Conservation (phyloP, 192 early-diverging fungal species). For the Phycomyces nitens region DNA sequence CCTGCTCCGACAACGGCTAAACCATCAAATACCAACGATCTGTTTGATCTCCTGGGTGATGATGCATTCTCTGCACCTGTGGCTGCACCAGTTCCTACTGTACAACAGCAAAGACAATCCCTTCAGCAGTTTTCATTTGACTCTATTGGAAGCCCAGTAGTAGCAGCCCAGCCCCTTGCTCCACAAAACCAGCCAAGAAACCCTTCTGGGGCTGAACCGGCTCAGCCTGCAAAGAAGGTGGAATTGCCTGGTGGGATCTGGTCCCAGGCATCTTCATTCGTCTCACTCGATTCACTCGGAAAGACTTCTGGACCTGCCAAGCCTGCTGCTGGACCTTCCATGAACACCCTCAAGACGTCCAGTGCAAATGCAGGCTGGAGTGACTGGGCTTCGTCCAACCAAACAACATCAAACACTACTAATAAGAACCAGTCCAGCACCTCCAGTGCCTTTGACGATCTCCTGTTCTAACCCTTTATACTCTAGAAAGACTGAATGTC, state of each 20-base stretch:
- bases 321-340: slow-evolving; percentile 46
- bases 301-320: slow-evolving; percentile 44
- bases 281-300: slow-evolving; percentile 70
- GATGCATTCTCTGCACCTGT: slow-evolving; percentile 14
- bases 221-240: slow-evolving; percentile 19
- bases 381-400: slow-evolving; percentile 26
- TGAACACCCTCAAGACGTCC: slow-evolving; percentile 48
- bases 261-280: slow-evolving; percentile 61
- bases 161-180: slow-evolving; percentile 3
- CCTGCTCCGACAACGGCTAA: slow-evolving; percentile 6
- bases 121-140: slow-evolving; percentile 8
- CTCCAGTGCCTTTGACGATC: slow-evolving; percentile 25
- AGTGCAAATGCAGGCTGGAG: slow-evolving; percentile 29
- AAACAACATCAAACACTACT: background rate
- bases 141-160: background rate
- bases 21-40: slow-evolving; percentile 23
- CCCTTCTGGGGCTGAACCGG: slow-evolving; percentile 7
- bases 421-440: slow-evolving; percentile 1
- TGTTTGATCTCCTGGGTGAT: slow-evolving; percentile 35
- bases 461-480: slow-evolving; percentile 22
- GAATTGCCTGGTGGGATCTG: slow-evolving; percentile 58
- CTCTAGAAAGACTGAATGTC: background rate
- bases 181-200: background rate
- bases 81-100: background rate
- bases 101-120: slow-evolving; percentile 14